Percentiles rank a stretch among this genome's conserved stretches.
Conservation (phyloP, 2,329 filamentous ascomycete genomes). For the Colletotrichum scovillei region DNA sequence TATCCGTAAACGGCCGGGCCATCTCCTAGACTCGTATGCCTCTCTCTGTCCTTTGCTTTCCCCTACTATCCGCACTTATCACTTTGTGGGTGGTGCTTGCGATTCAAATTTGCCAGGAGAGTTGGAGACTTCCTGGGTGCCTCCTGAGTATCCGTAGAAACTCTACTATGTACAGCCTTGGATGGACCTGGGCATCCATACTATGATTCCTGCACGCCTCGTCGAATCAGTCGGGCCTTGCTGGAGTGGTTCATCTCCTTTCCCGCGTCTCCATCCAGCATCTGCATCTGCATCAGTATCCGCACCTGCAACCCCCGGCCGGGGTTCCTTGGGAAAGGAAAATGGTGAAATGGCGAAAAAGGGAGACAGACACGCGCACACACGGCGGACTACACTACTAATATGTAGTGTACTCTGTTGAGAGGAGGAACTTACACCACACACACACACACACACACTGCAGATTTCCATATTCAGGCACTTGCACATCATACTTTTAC, state of each 20-base stretch:
- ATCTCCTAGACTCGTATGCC: slow-evolving; percentile 38
- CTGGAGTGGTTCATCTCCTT: slow-evolving; percentile 26
- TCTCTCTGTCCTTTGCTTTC: slow-evolving; percentile 39
- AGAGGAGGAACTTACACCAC: neutral
- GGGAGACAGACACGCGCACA: neutral
- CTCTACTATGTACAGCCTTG: neutral
- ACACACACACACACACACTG: neutral
- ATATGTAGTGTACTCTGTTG: neutral
- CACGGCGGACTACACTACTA: neutral
- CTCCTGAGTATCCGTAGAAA: too few relatives aligned
- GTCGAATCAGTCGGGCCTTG: slow-evolving; percentile 7
- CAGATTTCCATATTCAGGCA: neutral
- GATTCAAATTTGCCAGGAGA: neutral
- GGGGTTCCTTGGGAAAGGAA: slow-evolving; percentile 23
- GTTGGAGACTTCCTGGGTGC: neutral
- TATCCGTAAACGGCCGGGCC: slow-evolving; percentile 46
- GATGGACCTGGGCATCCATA: neutral
- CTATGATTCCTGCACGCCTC: slow-evolving; percentile 5
- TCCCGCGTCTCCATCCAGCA: slow-evolving; percentile 21
- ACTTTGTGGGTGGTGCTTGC: neutral
- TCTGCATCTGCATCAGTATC: slow-evolving; percentile 6
- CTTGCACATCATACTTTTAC: neutral
- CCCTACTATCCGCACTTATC: slow-evolving; percentile 2
- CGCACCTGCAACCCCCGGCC: neutral
- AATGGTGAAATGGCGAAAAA: slow-evolving; percentile 13